Evolutionary conservation across 192 early-diverging fungal genomes (phyloP).

Genomic region (Umbelopsis sp.): DNA sequence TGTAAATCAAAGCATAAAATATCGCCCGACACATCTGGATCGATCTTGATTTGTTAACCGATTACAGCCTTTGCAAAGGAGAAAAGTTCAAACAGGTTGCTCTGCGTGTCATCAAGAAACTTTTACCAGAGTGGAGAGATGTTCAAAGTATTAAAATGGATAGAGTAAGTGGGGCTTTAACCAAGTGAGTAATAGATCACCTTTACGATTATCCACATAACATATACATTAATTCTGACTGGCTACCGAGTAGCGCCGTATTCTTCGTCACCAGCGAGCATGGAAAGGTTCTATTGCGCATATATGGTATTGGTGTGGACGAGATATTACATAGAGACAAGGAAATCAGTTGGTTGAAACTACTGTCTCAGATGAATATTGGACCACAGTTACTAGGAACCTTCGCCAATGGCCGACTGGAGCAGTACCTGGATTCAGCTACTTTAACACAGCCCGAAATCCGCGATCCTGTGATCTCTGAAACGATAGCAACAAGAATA

Average conservation of each 20-base stretch:
- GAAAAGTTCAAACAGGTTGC: constrained; percentile 16
- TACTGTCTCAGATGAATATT: constrained; percentile 69
- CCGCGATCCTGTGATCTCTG: constrained; percentile 61
- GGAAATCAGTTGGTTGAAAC: constrained; percentile 77
- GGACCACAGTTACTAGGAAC: constrained; percentile 74
- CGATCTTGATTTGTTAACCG: neutral
- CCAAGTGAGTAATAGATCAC: constrained; percentile 40
- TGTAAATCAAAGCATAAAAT: neutral
- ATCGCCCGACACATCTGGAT: too few relatives aligned
- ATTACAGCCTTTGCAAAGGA: constrained; percentile 18
- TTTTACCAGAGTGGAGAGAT: constrained; percentile 33
- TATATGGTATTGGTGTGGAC: constrained; percentile 86
- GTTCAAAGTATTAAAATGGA: constrained; percentile 40
- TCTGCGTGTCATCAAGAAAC: neutral
- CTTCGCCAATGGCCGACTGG: constrained; percentile 83
- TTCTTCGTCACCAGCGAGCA: constrained; percentile 24
- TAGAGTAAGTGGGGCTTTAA: constrained; percentile 69
- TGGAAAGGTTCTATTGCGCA: constrained; percentile 54
- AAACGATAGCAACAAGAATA: constrained; percentile 71
- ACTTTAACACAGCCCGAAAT: constrained; percentile 73
- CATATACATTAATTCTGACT: neutral
- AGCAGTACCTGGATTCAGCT: constrained; percentile 76
- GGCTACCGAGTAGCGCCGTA: constrained; percentile 15
- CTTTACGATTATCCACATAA: neutral
- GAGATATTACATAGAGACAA: constrained; percentile 73